These are phyloP conservation scores for Gnomoniopsis sp. DNA, from an alignment of 2,329 filamentous ascomycete genomes.

Conservation along the genomic window DNA sequence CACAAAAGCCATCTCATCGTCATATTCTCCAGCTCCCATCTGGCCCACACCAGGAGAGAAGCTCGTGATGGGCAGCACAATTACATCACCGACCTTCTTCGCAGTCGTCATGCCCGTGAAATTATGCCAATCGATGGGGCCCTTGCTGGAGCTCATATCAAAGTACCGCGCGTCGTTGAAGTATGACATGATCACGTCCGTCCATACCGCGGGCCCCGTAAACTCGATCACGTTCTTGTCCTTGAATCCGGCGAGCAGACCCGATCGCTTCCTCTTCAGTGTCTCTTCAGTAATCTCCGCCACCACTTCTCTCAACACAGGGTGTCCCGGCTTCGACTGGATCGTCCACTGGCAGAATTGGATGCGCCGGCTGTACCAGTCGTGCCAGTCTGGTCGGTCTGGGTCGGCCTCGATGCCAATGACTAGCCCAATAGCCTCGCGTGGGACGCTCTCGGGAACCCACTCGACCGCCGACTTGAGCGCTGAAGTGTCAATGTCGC, in stretches of 20 bases:
- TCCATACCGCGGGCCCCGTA: conserved; percentile 93
- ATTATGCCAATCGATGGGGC: conserved; percentile 77
- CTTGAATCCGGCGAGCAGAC: conserved; percentile 55
- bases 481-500: conserved; percentile 87
- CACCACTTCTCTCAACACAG: conserved; percentile 83
- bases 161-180: conserved; percentile 92
- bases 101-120: conserved; percentile 83
- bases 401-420: conserved; percentile 96
- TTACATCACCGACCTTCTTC: conserved; percentile 88
- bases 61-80: conserved; percentile 91
- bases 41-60: conserved; percentile 94
- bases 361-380: conserved; percentile 95
- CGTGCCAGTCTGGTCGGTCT: conserved; percentile 83
- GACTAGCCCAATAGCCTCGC: conserved; percentile 76
- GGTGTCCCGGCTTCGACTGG: conserved; percentile 90
- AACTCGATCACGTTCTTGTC: conserved; percentile 85
- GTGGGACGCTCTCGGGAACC: conserved; percentile 76
- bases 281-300: conserved; percentile 81
- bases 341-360: conserved; percentile 99
- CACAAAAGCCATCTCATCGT: conserved; percentile 96
- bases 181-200: conserved; percentile 85
- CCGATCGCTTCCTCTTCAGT: conserved; percentile 66
- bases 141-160: conserved; percentile 67
- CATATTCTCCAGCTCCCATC: conserved; percentile 84
- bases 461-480: conserved; percentile 81